Evolutionary conservation across 495 filamentous ascomycete genomes (phyloP).

Genomic region (Podospora pseudocomata): DNA sequence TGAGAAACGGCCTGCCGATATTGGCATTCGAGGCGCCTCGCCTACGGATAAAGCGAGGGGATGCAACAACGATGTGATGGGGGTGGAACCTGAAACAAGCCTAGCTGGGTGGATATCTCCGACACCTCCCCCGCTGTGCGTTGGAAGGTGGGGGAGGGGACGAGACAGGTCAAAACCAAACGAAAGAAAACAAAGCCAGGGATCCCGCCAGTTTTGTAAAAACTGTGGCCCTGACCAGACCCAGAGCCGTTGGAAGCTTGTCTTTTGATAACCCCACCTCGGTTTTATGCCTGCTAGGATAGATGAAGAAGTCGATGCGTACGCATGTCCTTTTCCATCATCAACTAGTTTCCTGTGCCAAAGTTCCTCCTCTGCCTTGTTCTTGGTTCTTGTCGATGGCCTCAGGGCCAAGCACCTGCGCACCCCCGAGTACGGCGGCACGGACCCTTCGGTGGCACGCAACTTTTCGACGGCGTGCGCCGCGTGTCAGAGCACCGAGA

Average conservation of each 20-base stretch:
- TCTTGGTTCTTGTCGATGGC: not conserved
- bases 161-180: not conserved
- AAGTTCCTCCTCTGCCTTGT: too few relatives aligned
- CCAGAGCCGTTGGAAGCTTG: slow-evolving; percentile 11
- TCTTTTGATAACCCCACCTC: not conserved
- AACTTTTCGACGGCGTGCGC: slow-evolving; percentile 1
- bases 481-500: not conserved
- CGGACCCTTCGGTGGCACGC: slow-evolving; percentile 6
- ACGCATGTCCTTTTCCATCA: too few relatives aligned
- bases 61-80: not conserved
- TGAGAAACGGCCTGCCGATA: slow-evolving; percentile 1
- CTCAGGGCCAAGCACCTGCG: not conserved
- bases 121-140: not conserved
- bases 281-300: not conserved
- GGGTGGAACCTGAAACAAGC: slow-evolving; percentile 18
- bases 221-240: too few relatives aligned
- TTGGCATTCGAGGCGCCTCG: not conserved
- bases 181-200: not conserved
- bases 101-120: slow-evolving; percentile 19
- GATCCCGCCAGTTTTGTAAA: not conserved
- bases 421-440: not conserved
- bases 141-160: not conserved
- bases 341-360: not conserved
- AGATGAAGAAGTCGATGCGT: not conserved
- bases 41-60: slow-evolving; percentile 1